phyloP scores from a whole-genome alignment of 1,284 basidiomycete genomes.

The Salmacisia buchloeana region DNA sequence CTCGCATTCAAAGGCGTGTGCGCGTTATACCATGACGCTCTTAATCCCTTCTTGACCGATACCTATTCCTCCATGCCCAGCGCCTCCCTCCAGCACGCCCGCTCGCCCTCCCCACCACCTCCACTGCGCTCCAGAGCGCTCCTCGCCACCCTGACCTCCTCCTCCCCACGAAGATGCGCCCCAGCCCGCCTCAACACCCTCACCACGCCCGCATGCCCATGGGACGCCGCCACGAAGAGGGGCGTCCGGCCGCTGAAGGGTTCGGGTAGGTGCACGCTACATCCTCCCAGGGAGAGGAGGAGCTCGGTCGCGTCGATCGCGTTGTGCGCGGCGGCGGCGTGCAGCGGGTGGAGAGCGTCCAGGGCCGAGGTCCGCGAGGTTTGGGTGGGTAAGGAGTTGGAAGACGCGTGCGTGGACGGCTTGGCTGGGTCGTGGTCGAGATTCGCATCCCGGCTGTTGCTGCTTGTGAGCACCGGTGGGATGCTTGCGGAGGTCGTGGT shows the following conservation, averaged over 20 bases:
- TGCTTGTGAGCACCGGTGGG: too few relatives aligned
- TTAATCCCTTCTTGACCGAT: not conserved
- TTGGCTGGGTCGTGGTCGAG: too few relatives aligned
- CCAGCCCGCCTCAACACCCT: conserved; percentile 38
- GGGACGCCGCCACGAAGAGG: conserved; percentile 50
- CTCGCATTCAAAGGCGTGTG: too few relatives aligned
- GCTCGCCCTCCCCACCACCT: not conserved
- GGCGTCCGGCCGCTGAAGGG: conserved; percentile 78
- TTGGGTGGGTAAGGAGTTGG: not conserved
- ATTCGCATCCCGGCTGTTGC: too few relatives aligned
- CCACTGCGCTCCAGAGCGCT: not conserved
- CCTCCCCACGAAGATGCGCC: conserved; percentile 34
- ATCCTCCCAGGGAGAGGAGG: conserved; percentile 66
- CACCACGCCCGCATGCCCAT: conserved; percentile 29
- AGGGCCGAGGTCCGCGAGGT: conserved; percentile 14
- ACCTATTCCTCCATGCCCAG: not conserved
- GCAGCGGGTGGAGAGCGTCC: conserved; percentile 62
- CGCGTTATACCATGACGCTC: not conserved
- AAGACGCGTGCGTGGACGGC: too few relatives aligned
- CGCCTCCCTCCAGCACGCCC: not conserved
- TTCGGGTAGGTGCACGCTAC: conserved; percentile 67
- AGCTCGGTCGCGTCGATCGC: conserved; percentile 58
- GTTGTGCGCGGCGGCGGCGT: conserved; percentile 71
- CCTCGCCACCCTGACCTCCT: conserved; percentile 27
- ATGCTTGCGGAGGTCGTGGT: too few relatives aligned